A percentile compares a stretch with the other conserved stretches of the same genome.
Conservation (phyloP, 306 rosid species). For the Rubus idaeus region DNA sequence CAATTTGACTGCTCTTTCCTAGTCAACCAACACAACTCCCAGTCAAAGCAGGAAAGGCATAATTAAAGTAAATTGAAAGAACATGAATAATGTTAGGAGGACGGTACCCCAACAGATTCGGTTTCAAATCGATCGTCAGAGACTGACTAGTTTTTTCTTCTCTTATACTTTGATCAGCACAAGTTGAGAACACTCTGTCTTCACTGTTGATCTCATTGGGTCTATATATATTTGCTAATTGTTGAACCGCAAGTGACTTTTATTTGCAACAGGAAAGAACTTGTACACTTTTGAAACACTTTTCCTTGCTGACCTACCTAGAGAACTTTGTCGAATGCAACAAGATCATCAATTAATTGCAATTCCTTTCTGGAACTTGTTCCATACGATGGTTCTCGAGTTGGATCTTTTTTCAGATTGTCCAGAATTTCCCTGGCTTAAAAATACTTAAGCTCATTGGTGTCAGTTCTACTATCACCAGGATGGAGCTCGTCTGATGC, state of each 20-base stretch:
- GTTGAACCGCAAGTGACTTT: slow-evolving; percentile 15
- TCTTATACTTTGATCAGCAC: slow-evolving; percentile 9
- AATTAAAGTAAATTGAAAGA: too few relatives aligned
- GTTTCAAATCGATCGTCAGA: neutral
- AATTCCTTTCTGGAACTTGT: slow-evolving; percentile 1
- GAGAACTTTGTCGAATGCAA: slow-evolving; percentile 5
- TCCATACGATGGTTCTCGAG: neutral
- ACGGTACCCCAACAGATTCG: neutral
- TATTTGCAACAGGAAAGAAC: slow-evolving; percentile 21
- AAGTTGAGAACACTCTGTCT: slow-evolving; percentile 14
- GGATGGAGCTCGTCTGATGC: neutral
- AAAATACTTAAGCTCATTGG: neutral
- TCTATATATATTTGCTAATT: slow-evolving; percentile 13
- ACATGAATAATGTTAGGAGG: too few relatives aligned
- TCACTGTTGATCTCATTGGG: slow-evolving; percentile 15
- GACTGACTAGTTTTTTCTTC: slow-evolving; percentile 9
- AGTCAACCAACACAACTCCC: too few relatives aligned
- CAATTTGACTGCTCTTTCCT: too few relatives aligned
- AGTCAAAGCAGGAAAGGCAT: too few relatives aligned
- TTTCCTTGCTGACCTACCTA: slow-evolving; percentile 15
- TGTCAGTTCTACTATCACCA: neutral
- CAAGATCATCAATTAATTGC: slow-evolving; percentile 6
- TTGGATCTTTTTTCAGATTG: neutral
- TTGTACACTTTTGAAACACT: neutral
- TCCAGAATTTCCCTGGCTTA: neutral